These are phyloP conservation scores for Botrytis paeoniae DNA, from an alignment of 2,329 filamentous ascomycete species.

Conservation along the genomic window DNA sequence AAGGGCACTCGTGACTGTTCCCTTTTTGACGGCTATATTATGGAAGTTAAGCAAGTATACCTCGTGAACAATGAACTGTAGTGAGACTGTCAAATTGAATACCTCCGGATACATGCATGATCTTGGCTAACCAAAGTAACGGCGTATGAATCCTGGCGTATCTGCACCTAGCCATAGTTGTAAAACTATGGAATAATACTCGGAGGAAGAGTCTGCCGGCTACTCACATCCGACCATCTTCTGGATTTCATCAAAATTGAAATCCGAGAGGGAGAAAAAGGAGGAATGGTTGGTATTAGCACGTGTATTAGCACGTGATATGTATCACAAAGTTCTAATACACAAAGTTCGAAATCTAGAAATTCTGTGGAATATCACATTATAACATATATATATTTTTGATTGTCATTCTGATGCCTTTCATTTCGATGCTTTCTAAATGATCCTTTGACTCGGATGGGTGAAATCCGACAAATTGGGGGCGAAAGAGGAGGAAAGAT, in stretches of 20 bases:
- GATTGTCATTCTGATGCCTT: not conserved
- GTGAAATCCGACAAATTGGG: not conserved
- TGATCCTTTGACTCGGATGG: slow-evolving; percentile 5
- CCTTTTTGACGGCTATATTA: slow-evolving; percentile 12
- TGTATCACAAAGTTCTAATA: not conserved
- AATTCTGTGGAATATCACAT: not conserved
- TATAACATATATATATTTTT: not conserved
- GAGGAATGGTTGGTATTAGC: not conserved
- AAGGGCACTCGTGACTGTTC: slow-evolving; percentile 14
- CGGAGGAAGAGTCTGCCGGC: slow-evolving; percentile 13
- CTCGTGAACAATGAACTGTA: slow-evolving; percentile 2
- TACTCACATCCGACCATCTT: slow-evolving; percentile 12
- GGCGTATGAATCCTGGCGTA: slow-evolving; percentile 18
- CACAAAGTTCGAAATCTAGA: not conserved
- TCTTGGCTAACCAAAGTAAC: slow-evolving; percentile 20
- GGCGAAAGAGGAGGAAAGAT: not conserved
- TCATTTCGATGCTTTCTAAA: not conserved
- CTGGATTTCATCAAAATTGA: not conserved
- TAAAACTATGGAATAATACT: slow-evolving; percentile 16
- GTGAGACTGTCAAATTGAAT: slow-evolving; percentile 16
- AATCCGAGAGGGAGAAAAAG: not conserved
- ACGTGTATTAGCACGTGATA: not conserved
- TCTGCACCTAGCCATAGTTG: slow-evolving; percentile 18
- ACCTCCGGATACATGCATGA: slow-evolving; percentile 21
- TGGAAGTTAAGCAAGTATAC: slow-evolving; percentile 1